Base-by-base conservation (phyloP, 2,329 filamentous ascomycete species). In the Volutella citrinella region DNA sequence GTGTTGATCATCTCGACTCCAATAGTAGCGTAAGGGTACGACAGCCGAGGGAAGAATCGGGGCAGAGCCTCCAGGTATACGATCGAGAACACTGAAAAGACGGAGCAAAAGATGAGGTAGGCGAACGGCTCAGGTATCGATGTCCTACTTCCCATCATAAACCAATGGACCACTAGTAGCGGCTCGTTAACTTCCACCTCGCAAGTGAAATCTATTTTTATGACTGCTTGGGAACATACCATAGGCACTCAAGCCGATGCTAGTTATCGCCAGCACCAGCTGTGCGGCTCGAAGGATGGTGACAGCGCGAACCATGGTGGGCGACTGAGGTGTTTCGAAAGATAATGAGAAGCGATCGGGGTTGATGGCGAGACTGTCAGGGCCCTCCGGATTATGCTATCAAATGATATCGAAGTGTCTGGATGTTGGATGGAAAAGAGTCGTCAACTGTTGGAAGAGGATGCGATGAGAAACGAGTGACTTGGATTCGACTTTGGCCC, bases 121-220 rank as follows among this genome's bases (percentile, higher is more conserved):
- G 70, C 74, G 58, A 82, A 59, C 42, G 77, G 69, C 5, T 67
- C 61, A 0, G 78, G 78, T n/a, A 76, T 69, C 13, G 66, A 47
- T 5, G 68, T 69, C 44, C 69, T 63, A 50, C 74, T 82, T 49
- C 76, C 63, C 40, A 59, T 63, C 54, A 73, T 67, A 56, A 78
- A 80, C 73, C 75, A 81, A 57, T 80, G 66, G 45, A 73, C 65
- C 36, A 82, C 78, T 82, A 35, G 11, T 8, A n/a, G n/a, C n/a
- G n/a, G n/a, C n/a, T n/a, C n/a, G n/a, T n/a, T n/a, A n/a, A n/a
- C n/a, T n/a, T n/a, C n/a, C n/a, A n/a, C n/a, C n/a, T n/a, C n/a
- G n/a, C n/a, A n/a, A n/a, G n/a, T n/a, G 30, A 28, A 32, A 15
- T 26, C 34, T 33, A 19, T 26, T 13, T 39, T 27, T 19, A 25